These are phyloP conservation scores for Aspergillus incahuasiensis DNA, from an alignment of 495 filamentous ascomycete genomes.

Conservation along the genomic window DNA sequence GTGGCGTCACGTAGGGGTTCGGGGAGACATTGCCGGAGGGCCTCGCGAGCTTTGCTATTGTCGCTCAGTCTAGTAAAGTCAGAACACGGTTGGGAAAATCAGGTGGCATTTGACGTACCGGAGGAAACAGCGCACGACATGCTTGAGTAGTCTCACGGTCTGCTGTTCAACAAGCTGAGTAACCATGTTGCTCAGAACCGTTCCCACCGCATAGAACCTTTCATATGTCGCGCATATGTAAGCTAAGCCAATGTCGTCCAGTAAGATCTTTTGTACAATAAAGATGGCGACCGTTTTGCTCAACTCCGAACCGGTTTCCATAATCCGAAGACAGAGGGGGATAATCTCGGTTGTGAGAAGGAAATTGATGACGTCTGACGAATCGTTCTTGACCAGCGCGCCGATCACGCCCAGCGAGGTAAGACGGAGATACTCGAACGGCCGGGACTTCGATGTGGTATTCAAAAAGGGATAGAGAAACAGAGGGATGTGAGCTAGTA, in stretches of 20 bases:
- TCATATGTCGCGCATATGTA: constrained; percentile 99
- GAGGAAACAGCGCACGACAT: constrained; percentile 96
- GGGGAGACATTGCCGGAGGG: constrained; percentile 91
- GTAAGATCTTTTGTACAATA: constrained; percentile 98
- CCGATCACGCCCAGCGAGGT: constrained; percentile 98
- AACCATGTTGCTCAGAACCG: constrained; percentile 98
- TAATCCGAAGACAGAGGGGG: constrained; percentile 93
- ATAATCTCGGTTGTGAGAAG: constrained; percentile 98
- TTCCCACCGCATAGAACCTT: constrained; percentile 98
- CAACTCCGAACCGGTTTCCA: constrained; percentile 98
- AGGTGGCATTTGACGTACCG: constrained; percentile 50
- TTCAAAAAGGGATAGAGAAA: constrained; percentile 99
- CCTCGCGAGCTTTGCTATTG: constrained; percentile 92
- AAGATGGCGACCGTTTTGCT: constrained; percentile 99
- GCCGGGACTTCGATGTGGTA: constrained; percentile 95
- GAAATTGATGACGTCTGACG: constrained; percentile 97
- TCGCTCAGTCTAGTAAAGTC: constrained; percentile 68
- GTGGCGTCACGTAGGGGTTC: constrained; percentile 95
- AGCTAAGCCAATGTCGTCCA: constrained; percentile 94
- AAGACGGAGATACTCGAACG: constrained; percentile 95
- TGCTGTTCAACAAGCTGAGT: constrained; percentile 95
- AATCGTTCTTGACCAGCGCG: constrained; percentile 98
- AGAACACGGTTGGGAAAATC: neutral
- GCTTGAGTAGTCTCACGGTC: constrained; percentile 92
- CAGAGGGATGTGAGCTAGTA: constrained; percentile 89